Percentiles rank a stretch among this genome's conserved stretches.
These are phyloP conservation scores for Debaryomyces castellii DNA, from an alignment of 805 yeast genomes.

Conservation along the genomic window DNA sequence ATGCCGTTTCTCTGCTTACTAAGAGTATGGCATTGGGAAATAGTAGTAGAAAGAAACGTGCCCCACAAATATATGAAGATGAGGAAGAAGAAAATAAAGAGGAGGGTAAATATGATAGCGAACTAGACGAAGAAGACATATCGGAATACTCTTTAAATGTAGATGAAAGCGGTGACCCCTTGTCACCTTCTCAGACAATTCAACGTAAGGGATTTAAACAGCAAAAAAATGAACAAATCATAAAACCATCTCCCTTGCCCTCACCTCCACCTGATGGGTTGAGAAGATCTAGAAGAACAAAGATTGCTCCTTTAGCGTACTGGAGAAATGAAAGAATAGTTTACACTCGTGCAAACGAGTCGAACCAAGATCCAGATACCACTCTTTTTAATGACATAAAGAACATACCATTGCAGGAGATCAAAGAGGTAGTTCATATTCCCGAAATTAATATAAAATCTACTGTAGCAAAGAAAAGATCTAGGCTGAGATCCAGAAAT, in stretches of 20 bases:
- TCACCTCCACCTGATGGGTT: conserved; percentile 48
- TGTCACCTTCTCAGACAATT: conserved; percentile 8
- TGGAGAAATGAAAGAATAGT: conserved; percentile 83
- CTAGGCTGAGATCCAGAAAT: conserved; percentile 17
- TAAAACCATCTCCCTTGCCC: conserved; percentile 35
- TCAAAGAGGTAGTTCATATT: conserved; percentile 57
- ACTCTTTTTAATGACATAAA: conserved; percentile 31
- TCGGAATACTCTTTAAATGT: conserved; percentile 10
- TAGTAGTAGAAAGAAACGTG: conserved; percentile 6
- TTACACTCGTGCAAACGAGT: conserved; percentile 41
- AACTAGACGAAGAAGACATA: conserved; percentile 10
- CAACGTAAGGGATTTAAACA: background rate
- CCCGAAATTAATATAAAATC: conserved; percentile 24
- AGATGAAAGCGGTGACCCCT: conserved; percentile 6
- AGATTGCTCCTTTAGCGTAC: conserved; percentile 70
- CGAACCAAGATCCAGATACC: conserved; percentile 42
- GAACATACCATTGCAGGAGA: conserved; percentile 51
- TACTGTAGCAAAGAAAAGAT: conserved; percentile 10
- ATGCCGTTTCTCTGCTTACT: conserved; percentile 22
- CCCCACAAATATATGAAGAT: conserved; percentile 5
- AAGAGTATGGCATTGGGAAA: conserved; percentile 33
- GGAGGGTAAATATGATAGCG: conserved; percentile 5
- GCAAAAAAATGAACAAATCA: conserved; percentile 6
- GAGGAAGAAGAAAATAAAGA: conserved; percentile 9
- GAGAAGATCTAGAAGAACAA: conserved; percentile 65